Base-by-base conservation (phyloP, 2,329 filamentous ascomycete species). In the Calycina herbarum region DNA sequence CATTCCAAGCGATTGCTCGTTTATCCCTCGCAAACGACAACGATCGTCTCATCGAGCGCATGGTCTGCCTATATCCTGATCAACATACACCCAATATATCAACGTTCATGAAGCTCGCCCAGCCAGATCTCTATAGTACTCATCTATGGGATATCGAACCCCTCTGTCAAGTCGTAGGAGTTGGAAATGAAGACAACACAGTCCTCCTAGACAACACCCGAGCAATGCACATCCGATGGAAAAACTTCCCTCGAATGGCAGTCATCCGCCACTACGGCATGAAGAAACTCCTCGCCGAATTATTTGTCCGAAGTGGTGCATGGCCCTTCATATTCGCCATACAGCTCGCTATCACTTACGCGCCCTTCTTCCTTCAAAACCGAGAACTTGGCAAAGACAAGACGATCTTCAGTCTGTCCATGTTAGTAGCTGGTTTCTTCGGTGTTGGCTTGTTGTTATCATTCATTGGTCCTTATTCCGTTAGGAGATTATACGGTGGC, bases 71-170 rank as follows among this genome's bases (percentile, higher is more conserved):
- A 10, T 65, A 68, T 40, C 67, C 68, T 4, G 35, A 33, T 27
- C 63, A 68, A 20, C 60, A 68, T 61, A 69, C 11, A 61, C 38
- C 33, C 11, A 24, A 33, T 1, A 27, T 42, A 17, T 77, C 3
- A 76, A 72, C 10, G 65, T 77, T 8, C 65, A 71, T 7, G 77
- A 77, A 58, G 51, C 1, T 35, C 40, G 35, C 40, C 17, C 17
- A 54, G 31, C 20, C 66, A 7, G 76, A 77, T 64, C 69, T 70
- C 31, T 76, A 70, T 40, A 68, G 66, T 6, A 70, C 69, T 15
- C 74, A 73, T 31, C 67, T 77, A 5, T 77, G 75, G 73, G 74
- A 77, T 62, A 73, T 77, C 35, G 61, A 74, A 20, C 76, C 76
- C 2, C 67, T 68, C 5, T 76, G 75, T 59, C 71, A 76, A 61